Percentiles rank a stretch among this genome's conserved stretches.
phyloP scores from a whole-genome alignment of 805 yeast genomes.

The Cyberlindnera mrakii region DNA sequence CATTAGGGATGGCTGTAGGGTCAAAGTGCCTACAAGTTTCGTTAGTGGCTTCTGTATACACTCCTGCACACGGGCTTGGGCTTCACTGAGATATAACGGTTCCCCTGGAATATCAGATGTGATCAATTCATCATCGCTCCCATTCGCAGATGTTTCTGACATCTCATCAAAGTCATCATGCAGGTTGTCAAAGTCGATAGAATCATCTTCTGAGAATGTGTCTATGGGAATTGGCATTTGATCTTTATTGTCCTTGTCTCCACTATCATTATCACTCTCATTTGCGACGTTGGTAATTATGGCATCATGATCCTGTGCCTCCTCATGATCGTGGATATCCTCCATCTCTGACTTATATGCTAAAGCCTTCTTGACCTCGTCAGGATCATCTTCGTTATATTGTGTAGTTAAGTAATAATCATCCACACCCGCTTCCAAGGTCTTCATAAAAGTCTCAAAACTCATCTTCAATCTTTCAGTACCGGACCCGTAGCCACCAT shows the following conservation, averaged over 20 bases:
- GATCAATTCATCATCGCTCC: constrained; percentile 11
- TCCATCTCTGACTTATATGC: constrained; percentile 20
- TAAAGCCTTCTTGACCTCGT: constrained; percentile 17
- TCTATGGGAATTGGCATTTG: background rate
- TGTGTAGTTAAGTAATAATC: constrained; percentile 65
- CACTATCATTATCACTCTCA: constrained; percentile 8
- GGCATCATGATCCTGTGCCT: constrained; percentile 6
- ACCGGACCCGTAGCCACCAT: constrained; percentile 69
- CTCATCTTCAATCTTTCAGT: constrained; percentile 44
- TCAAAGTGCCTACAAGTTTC: constrained; percentile 30
- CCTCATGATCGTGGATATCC: constrained; percentile 7
- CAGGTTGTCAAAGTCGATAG: constrained; percentile 37
- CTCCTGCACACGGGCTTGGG: constrained; percentile 38
- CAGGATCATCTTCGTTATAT: constrained; percentile 43
- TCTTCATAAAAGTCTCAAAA: constrained; percentile 41
- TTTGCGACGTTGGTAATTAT: constrained; percentile 15
- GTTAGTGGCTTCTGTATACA: constrained; percentile 61
- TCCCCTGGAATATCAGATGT: constrained; percentile 16
- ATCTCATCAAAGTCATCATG: constrained; percentile 46
- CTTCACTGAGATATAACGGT: constrained; percentile 29
- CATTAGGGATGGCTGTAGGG: constrained; percentile 38
- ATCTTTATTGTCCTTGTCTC: constrained; percentile 16
- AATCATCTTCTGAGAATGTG: constrained; percentile 32
- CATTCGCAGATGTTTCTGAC: constrained; percentile 17
- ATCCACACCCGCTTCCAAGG: constrained; percentile 38